A percentile compares a stretch with the other conserved stretches of the same genome.
phyloP scores from a whole-genome alignment of 441 rosid species.

The Brassica balearica region DNA sequence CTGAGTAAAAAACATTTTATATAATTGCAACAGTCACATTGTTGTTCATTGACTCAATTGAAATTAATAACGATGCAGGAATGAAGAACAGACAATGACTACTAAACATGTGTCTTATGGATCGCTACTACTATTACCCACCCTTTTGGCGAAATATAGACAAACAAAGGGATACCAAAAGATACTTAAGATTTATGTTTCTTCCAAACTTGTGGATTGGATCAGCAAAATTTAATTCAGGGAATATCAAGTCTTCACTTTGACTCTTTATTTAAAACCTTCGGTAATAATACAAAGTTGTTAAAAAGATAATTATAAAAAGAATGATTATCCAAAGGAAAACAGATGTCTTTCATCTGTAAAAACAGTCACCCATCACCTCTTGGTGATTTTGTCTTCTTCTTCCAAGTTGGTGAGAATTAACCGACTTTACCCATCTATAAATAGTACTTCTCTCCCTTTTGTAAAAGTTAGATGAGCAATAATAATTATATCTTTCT shows the following conservation, averaged over 20 bases:
- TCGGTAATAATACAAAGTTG: no score
- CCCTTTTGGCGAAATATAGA: conserved; percentile 8
- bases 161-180: background rate
- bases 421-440: no score
- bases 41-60: background rate
- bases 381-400: no score
- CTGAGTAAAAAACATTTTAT: conserved; percentile 5
- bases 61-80: conserved; percentile 22
- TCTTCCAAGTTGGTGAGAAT: no score
- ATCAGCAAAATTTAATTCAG: background rate
- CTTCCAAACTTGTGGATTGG: background rate
- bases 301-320: no score
- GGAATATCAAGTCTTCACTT: background rate
- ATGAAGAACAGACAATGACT: conserved; percentile 21
- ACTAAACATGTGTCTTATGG: background rate
- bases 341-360: no score
- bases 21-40: conserved; percentile 4
- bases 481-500: no score
- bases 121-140: background rate
- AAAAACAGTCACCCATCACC: no score
- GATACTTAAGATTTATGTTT: background rate
- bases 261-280: background rate
- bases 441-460: no score
- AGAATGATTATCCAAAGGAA: no score
- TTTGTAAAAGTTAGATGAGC: no score